Evolutionary conservation across 2,329 filamentous ascomycete genomes (phyloP).

Genomic region (Epichloe brachyelytri): DNA sequence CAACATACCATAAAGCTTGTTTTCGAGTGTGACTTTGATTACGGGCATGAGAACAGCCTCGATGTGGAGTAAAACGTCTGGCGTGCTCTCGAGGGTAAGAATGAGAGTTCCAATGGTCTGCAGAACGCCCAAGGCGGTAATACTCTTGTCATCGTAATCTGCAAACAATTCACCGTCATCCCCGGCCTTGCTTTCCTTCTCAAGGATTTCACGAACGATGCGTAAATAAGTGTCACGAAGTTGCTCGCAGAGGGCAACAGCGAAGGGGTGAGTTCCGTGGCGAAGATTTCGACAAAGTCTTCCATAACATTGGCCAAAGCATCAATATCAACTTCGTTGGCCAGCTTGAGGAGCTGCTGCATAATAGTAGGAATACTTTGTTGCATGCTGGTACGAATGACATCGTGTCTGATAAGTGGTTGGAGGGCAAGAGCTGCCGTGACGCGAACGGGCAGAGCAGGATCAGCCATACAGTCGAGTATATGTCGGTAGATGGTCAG

Average conservation of each 20-base stretch:
- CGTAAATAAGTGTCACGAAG: constrained; percentile 90
- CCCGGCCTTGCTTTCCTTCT: constrained; percentile 68
- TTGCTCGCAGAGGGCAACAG: constrained; percentile 90
- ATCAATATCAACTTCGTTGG: constrained; percentile 96
- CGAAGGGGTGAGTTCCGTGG: constrained; percentile 91
- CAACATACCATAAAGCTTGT: constrained; percentile 75
- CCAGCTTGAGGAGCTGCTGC: constrained; percentile 93
- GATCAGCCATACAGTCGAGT: constrained; percentile 89
- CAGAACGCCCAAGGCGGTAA: constrained; percentile 87
- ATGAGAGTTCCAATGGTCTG: constrained; percentile 98
- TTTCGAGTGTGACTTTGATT: constrained; percentile 88
- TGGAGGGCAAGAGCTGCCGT: constrained; percentile 89
- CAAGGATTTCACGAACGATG: constrained; percentile 81
- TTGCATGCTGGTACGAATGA: constrained; percentile 92
- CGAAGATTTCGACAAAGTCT: constrained; percentile 97
- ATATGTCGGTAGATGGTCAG: constrained; percentile 95
- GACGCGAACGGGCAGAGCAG: constrained; percentile 84
- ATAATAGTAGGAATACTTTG: constrained; percentile 97
- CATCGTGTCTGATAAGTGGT: constrained; percentile 87
- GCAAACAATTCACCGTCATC: constrained; percentile 69
- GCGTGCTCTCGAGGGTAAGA: constrained; percentile 90
- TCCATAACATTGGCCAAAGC: constrained; percentile 98
- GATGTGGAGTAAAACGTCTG: constrained; percentile 85
- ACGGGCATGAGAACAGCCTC: constrained; percentile 96
- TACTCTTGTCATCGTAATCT: constrained; percentile 98